Conservation (phyloP, 108 stramenopile species). For the Nannochloropsis oceanica region DNA sequence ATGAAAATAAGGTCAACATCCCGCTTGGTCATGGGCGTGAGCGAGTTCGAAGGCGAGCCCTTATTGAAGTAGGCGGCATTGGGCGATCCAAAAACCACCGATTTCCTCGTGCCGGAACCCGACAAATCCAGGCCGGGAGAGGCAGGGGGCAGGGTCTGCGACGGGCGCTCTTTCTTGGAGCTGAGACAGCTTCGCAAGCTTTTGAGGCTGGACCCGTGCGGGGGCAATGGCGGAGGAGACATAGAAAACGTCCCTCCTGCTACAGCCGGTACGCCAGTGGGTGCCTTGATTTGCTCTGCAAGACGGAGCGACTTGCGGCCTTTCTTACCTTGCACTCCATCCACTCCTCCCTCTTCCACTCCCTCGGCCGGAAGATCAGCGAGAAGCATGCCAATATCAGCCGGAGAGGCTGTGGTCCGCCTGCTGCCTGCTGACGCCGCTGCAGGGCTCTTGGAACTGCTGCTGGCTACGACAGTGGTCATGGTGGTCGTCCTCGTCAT, state of each 20-base stretch:
- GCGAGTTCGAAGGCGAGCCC: constrained; percentile 2
- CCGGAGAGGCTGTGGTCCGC: neutral
- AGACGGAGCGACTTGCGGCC: neutral
- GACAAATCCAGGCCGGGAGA: neutral
- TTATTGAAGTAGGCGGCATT: constrained; percentile 16
- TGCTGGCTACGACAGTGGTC: neutral
- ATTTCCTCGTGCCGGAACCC: neutral
- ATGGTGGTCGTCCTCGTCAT: neutral
- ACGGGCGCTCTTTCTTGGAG: neutral
- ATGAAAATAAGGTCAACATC: constrained; percentile 1
- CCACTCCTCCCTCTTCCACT: neutral
- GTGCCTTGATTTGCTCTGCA: neutral
- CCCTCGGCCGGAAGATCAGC: neutral
- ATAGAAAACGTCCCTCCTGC: neutral
- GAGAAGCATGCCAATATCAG: neutral
- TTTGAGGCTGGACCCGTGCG: neutral
- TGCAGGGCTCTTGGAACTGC: neutral
- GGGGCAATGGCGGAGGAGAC: neutral
- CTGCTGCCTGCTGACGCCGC: neutral
- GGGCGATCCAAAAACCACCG: constrained; percentile 14
- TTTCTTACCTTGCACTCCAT: neutral
- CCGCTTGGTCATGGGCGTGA: constrained; percentile 24
- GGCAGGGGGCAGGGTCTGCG: neutral
- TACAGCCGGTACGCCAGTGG: neutral
- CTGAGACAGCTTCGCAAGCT: constrained; percentile 17